These are phyloP conservation scores for Athelia psychrophila DNA, from an alignment of 1,284 basidiomycete species.

Conservation along the genomic window DNA sequence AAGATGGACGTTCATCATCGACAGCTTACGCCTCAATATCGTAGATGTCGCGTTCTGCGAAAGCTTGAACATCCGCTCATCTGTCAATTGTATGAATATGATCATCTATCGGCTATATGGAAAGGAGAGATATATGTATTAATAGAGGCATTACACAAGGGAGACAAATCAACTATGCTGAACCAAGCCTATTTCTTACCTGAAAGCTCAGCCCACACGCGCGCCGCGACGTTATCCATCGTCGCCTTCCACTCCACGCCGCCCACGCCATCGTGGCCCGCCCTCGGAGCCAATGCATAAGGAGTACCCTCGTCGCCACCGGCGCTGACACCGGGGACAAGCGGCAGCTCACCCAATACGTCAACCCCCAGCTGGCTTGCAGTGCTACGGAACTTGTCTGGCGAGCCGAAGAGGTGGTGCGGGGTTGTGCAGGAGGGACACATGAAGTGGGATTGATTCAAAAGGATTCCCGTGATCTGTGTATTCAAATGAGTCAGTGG, in stretches of 20 bases:
- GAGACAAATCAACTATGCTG: no score
- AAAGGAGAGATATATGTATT: no score
- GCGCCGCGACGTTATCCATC: constrained; percentile 42
- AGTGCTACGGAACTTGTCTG: constrained; percentile 62
- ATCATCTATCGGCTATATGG: no score
- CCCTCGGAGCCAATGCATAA: constrained; percentile 39
- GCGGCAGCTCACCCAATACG: constrained; percentile 83
- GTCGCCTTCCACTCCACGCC: constrained; percentile 43
- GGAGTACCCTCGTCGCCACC: constrained; percentile 77
- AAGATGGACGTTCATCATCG: no score
- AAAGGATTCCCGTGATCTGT: constrained; percentile 84
- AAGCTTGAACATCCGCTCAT: no score
- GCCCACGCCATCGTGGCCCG: constrained; percentile 27
- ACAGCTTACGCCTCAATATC: no score
- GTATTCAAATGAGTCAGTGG: not conserved
- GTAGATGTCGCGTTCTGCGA: no score
- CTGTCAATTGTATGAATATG: no score
- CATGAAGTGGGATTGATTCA: constrained; percentile 92
- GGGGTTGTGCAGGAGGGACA: constrained; percentile 72
- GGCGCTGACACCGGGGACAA: constrained; percentile 75
- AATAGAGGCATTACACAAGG: no score
- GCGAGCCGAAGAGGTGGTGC: constrained; percentile 81
- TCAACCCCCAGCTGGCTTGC: constrained; percentile 61
- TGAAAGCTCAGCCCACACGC: constrained; percentile 45
- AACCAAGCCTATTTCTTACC: no score